Conservation (phyloP, 164 flowering plant species). For the Vitis rotundifolia region DNA sequence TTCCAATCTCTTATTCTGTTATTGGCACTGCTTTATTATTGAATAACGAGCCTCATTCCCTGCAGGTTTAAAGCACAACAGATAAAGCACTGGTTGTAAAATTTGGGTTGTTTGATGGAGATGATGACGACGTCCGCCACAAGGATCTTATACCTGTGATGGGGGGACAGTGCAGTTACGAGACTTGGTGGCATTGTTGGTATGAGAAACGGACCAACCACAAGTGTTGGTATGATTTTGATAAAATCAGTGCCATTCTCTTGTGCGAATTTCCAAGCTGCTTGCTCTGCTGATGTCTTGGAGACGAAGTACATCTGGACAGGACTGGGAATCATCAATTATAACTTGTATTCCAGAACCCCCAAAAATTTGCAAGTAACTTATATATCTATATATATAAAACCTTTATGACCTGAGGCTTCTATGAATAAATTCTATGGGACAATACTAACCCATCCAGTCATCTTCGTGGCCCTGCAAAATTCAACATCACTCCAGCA, state of each 20-base stretch:
- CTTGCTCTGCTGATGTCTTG: slow-evolving; percentile 63
- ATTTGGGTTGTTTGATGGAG: not conserved
- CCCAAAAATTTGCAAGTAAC: no score
- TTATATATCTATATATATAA: no score
- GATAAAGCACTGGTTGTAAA: no score
- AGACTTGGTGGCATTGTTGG: slow-evolving; percentile 69
- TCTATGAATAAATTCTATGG: no score
- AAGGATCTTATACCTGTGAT: slow-evolving; percentile 36
- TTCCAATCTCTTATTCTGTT: no score
- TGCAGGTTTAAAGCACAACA: slow-evolving; percentile 13
- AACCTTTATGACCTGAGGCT: no score
- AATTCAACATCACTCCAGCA: slow-evolving; percentile 60
- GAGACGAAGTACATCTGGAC: slow-evolving; percentile 69
- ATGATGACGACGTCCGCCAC: not conserved
- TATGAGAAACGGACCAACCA: slow-evolving; percentile 61
- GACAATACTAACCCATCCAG: slow-evolving; percentile 47
- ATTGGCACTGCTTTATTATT: slow-evolving; percentile 67
- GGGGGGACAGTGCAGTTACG: slow-evolving; percentile 56
- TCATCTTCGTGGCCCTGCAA: slow-evolving; percentile 44
- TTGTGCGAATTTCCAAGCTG: slow-evolving; percentile 51
- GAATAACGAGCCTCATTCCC: slow-evolving; percentile 71
- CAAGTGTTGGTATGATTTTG: slow-evolving; percentile 57
- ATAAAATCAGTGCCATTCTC: slow-evolving; percentile 52
- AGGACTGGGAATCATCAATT: no score
- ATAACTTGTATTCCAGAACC: no score